Base-by-base conservation (phyloP, 768 basidiomycete genomes). In the Leccinum broughii region DNA sequence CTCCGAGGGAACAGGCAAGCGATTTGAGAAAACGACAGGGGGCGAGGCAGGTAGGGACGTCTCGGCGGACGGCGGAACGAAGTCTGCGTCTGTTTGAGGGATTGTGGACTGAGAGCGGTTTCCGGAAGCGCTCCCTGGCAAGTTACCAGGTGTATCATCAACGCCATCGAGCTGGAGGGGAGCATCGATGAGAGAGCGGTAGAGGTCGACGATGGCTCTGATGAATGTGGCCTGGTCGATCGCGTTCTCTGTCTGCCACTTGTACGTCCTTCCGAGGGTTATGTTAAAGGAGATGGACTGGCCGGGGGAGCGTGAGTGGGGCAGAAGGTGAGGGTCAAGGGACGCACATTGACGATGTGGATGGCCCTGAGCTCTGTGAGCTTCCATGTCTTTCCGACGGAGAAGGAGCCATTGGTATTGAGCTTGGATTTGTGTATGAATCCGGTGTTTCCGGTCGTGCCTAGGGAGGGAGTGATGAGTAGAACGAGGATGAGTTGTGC, bases 331-430 rank as follows among this genome's bases (percentile, higher is more conserved):
- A 17, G 22, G 15, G 34, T 17, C 30, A 34, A 49, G 37, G n/a
- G 2, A 78, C 87, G 69, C 72, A 96, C 95, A 70, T 81, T 83
- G 37, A 83, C 60, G 51, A 96, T 88, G 64, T 95, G 88, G 50
- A 99, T 71, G 41, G 77, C 85, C 62, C 90, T 84, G 66, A 98
- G 80, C 74, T 98, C 95, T 46, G 85, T 73, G 53, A 98, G 76
- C 61, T 79, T 83, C 97, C 97, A 99, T 2, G 96, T 93, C 79
- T 99, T 99, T 6, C 97, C 97, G 52, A 98, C 93, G 8, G 94
- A 97, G 75, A 96, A 98, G 0, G 93, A 84, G 35, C 92, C 89
- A 70, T 98, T 98, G 48, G 89, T 87, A 72, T 99, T 98, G 64
- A 93, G 78, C 77, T 98, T 98, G 2, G 95, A 94, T 77, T 99